A percentile compares a stretch with the other conserved stretches of the same genome.
Evolutionary conservation across 768 basidiomycete genomes (phyloP).

Genomic region (Mycena filopes): DNA sequence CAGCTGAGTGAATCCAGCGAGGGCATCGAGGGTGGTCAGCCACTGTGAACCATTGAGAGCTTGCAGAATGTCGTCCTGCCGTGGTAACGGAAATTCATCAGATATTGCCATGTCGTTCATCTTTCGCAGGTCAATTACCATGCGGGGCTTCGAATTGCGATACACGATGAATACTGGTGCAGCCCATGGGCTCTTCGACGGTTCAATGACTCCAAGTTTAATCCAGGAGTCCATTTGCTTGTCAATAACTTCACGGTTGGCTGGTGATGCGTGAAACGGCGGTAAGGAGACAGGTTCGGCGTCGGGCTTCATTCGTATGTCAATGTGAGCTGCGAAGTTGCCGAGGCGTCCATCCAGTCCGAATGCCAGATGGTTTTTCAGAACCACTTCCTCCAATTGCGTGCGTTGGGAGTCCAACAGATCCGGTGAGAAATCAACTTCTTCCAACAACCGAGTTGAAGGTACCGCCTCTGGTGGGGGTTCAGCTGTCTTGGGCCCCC

Average conservation of each 20-base stretch:
- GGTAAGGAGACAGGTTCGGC: slow-evolving; percentile 42
- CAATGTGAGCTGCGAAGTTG: slow-evolving; percentile 35
- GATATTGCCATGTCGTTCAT: slow-evolving; percentile 33
- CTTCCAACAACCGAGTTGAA: background rate
- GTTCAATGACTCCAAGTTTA: slow-evolving; percentile 48
- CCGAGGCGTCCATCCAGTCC: slow-evolving; percentile 46
- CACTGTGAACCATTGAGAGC: slow-evolving; percentile 15
- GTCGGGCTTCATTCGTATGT: slow-evolving; percentile 39
- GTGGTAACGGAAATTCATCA: slow-evolving; percentile 39
- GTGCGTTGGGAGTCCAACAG: background rate
- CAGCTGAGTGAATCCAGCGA: background rate
- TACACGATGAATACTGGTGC: slow-evolving; percentile 46
- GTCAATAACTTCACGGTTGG: slow-evolving; percentile 41
- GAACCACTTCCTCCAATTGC: slow-evolving; percentile 32
- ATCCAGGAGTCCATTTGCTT: slow-evolving; percentile 46
- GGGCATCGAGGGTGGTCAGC: slow-evolving; percentile 1
- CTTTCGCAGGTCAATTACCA: slow-evolving; percentile 47
- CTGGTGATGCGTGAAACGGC: slow-evolving; percentile 37
- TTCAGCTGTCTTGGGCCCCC: slow-evolving; percentile 45
- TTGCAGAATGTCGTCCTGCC: slow-evolving; percentile 40
- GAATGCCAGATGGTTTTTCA: slow-evolving; percentile 38
- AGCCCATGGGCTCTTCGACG: slow-evolving; percentile 50
- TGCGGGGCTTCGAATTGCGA: slow-evolving; percentile 46
- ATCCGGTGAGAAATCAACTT: slow-evolving; percentile 19
- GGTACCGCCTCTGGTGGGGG: slow-evolving; percentile 28